A percentile compares a stretch with the other conserved stretches of the same genome.
phyloP scores from a whole-genome alignment of 1,284 basidiomycete species.

The Ustilago trichophora region DNA sequence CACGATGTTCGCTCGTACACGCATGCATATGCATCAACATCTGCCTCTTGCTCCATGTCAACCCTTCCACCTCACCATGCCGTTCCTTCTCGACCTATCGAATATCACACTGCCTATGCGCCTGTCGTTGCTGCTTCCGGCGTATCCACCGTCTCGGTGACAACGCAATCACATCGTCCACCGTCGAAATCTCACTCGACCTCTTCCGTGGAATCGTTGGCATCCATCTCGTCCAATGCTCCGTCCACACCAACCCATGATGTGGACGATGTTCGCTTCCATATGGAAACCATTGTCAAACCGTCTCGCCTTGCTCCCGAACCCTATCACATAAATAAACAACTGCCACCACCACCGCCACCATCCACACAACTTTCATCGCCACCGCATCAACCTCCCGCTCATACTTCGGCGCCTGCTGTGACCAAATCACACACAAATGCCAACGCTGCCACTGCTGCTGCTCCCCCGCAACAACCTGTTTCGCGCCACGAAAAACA shows the following conservation, averaged over 20 bases:
- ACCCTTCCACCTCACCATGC: background rate
- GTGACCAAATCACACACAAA: background rate
- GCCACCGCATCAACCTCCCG: background rate
- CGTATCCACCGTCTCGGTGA: constrained; percentile 13
- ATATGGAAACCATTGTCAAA: constrained; percentile 33
- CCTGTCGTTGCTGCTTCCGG: constrained; percentile 8
- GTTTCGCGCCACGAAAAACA: constrained; percentile 20
- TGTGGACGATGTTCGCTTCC: constrained; percentile 21
- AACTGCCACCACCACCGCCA: constrained; percentile 2
- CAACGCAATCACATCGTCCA: constrained; percentile 22
- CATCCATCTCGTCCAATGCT: constrained; percentile 14
- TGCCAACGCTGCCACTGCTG: constrained; percentile 4
- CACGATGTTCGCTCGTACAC: background rate
- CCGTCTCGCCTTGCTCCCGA: constrained; percentile 9
- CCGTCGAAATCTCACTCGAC: constrained; percentile 31
- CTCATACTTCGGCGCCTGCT: background rate
- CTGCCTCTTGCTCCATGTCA: constrained; percentile 2
- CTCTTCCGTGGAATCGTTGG: constrained; percentile 27
- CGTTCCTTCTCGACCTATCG: constrained; percentile 5
- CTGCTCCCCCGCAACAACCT: constrained; percentile 1
- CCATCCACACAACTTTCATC: background rate
- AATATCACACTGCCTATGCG: constrained; percentile 7
- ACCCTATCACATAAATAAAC: constrained; percentile 9
- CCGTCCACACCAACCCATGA: constrained; percentile 30
- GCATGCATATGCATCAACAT: constrained; percentile 3